Base-by-base conservation (phyloP, 345 rosid genomes). In the Salix suchowensis region DNA sequence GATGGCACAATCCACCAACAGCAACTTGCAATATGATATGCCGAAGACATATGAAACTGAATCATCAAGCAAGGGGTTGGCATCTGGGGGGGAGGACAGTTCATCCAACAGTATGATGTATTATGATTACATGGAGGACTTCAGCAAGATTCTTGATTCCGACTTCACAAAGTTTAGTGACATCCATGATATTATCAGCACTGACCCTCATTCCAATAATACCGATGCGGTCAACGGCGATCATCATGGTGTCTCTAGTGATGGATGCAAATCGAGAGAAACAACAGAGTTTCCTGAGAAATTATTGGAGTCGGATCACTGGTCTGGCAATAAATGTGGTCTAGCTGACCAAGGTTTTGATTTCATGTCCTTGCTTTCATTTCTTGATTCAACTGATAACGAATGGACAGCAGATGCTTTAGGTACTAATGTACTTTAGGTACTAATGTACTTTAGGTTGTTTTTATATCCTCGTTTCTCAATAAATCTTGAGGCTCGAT, bases 111-210 rank as follows among this genome's bases (percentile, higher is more conserved):
- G 76, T 75, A 65, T 77, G 66, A 69, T 73, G 12, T 77, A 77
- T 58, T 76, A 80, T 28, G 52, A 55, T 55, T n/a, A 76, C 10
- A 62, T 85, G 76, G 88, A 85, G 3, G 86, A 85, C 40, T 42
- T 85, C 6, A 72, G 77, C 75, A 72, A 73, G 70, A 78, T 85
- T 52, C 80, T 82, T 13, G 84, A 78, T 4, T 40, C 82, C 1
- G 84, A 81, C 42, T 75, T 73, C 48, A 6, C 68, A 12, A 48
- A 39, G 30, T 19, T 14, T 16, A 28, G 7, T 30, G 73, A 4
- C 62, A n/a, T 55, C 54, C n/a, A 44, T 69, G 36, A 42, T 15
- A 12, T 21, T 10, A 1, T 26, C 1, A 40, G 24, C 9, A n/a
- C 16, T 19, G 15, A 0, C 36, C 1, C 21, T 34, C 62, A 9